Conservation (phyloP, 345 rosid genomes). For the Brassica cretica region DNA sequence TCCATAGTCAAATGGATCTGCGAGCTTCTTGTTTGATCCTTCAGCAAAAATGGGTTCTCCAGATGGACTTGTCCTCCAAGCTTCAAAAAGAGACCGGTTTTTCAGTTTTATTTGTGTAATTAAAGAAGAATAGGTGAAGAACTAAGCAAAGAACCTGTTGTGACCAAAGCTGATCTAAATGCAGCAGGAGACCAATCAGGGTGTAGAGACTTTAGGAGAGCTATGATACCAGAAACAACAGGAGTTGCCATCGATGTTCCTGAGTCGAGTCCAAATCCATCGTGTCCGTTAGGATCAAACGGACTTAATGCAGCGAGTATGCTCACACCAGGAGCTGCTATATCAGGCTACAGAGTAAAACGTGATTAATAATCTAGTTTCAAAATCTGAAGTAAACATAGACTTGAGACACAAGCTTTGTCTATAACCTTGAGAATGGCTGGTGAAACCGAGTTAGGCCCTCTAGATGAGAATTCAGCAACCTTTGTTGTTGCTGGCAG, state of each 20-base stretch:
- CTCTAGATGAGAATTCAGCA: slow-evolving; percentile 49
- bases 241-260: slow-evolving; percentile 53
- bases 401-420: not conserved
- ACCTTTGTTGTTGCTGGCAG: slow-evolving; percentile 35
- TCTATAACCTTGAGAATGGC: slow-evolving; percentile 58
- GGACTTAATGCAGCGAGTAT: slow-evolving; percentile 38
- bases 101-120: slow-evolving; percentile 14
- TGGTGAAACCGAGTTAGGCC: slow-evolving; percentile 55
- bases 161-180: slow-evolving; percentile 47
- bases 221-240: slow-evolving; percentile 45
- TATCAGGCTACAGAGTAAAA: slow-evolving; percentile 41
- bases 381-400: not conserved
- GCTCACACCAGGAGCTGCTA: slow-evolving; percentile 47
- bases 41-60: slow-evolving; percentile 54
- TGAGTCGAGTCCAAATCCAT: slow-evolving; percentile 19
- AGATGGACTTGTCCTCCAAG: slow-evolving; percentile 38
- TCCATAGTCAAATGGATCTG: slow-evolving; percentile 67
- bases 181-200: slow-evolving; percentile 53
- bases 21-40: slow-evolving; percentile 47
- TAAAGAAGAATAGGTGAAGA: slow-evolving; percentile 13
- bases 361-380: not conserved
- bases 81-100: slow-evolving; percentile 15
- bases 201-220: slow-evolving; percentile 39
- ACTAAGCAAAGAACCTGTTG: slow-evolving; percentile 42
- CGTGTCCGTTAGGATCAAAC: not conserved